Percentiles rank a stretch among this genome's conserved stretches.
phyloP scores from a whole-genome alignment of 2,329 filamentous ascomycete genomes.

The Trichoderma hamatum region DNA sequence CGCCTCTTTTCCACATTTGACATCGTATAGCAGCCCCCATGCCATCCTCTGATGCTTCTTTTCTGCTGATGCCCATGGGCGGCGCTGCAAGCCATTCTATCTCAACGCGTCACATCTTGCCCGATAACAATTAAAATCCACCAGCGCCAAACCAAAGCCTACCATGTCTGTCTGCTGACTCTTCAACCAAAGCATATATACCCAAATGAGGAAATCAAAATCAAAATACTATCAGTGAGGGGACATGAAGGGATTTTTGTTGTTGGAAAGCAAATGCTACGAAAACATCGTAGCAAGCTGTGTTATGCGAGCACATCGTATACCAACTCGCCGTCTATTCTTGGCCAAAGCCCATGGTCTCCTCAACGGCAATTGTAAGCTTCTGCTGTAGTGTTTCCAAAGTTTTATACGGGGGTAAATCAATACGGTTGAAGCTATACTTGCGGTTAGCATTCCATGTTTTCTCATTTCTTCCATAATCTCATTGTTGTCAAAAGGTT shows the following conservation, averaged over 20 bases:
- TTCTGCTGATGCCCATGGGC: conserved; percentile 13
- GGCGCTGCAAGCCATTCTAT: conserved; percentile 21
- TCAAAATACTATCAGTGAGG: conserved; percentile 28
- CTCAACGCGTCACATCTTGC: conserved; percentile 10
- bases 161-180: conserved; percentile 37
- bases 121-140: conserved; percentile 29
- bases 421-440: conserved; percentile 89
- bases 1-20: neutral
- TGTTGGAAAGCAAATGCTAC: conserved; percentile 12
- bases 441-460: conserved; percentile 29
- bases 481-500: neutral
- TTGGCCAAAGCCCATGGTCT: conserved; percentile 98
- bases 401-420: conserved; percentile 90
- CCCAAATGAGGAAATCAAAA: conserved; percentile 35
- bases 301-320: conserved; percentile 20
- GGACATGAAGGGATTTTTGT: conserved; percentile 13
- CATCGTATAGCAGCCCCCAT: neutral
- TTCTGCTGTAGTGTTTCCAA: conserved; percentile 85
- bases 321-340: conserved; percentile 61
- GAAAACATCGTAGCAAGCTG: conserved; percentile 19
- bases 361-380: conserved; percentile 94
- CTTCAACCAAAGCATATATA: conserved; percentile 39
- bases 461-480: neutral
- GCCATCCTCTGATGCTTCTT: neutral
- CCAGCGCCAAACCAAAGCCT: conserved; percentile 42